Percentiles rank a stretch among this genome's conserved stretches.
Conservation (phyloP, 768 basidiomycete species). For the Grammothele lineata region DNA sequence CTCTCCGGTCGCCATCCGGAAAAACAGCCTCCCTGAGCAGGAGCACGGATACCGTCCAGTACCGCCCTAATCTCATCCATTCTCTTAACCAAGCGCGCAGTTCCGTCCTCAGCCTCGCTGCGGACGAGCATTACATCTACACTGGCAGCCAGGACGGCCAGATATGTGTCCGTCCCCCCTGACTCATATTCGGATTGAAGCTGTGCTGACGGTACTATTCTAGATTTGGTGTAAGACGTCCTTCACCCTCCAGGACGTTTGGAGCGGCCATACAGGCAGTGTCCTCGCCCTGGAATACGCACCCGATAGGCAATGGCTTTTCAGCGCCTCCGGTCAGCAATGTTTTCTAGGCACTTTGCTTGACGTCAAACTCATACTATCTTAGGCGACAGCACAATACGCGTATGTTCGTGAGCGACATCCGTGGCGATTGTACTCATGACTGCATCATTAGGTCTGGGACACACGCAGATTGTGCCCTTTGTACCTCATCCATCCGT, state of each 20-base stretch:
- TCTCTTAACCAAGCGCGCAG: slow-evolving; percentile 63
- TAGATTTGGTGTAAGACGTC: slow-evolving; percentile 86
- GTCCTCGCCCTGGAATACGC: slow-evolving; percentile 78
- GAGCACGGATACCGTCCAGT: background rate
- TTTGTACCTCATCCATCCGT: slow-evolving; percentile 73
- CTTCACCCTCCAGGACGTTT: slow-evolving; percentile 60
- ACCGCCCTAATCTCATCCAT: slow-evolving; percentile 43
- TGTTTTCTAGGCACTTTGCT: too few species aligned
- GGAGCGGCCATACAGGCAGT: slow-evolving; percentile 81
- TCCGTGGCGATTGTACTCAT: slow-evolving; percentile 9
- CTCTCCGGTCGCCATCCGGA: too few species aligned
- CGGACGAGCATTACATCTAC: slow-evolving; percentile 71
- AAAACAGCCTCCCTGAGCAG: slow-evolving; percentile 17
- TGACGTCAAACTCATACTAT: background rate
- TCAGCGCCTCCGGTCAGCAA: slow-evolving; percentile 81
- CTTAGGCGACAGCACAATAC: slow-evolving; percentile 84
- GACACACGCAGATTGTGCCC: slow-evolving; percentile 61
- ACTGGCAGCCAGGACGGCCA: slow-evolving; percentile 76
- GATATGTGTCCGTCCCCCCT: slow-evolving; percentile 55
- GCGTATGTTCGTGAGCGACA: slow-evolving; percentile 49
- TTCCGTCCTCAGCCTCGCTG: slow-evolving; percentile 73
- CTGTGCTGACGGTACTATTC: background rate
- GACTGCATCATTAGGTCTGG: slow-evolving; percentile 63
- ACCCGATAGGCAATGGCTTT: slow-evolving; percentile 74
- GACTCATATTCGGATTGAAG: too few species aligned